Base-by-base conservation (phyloP, 805 yeast species). In the Torulaspora quercuum region DNA sequence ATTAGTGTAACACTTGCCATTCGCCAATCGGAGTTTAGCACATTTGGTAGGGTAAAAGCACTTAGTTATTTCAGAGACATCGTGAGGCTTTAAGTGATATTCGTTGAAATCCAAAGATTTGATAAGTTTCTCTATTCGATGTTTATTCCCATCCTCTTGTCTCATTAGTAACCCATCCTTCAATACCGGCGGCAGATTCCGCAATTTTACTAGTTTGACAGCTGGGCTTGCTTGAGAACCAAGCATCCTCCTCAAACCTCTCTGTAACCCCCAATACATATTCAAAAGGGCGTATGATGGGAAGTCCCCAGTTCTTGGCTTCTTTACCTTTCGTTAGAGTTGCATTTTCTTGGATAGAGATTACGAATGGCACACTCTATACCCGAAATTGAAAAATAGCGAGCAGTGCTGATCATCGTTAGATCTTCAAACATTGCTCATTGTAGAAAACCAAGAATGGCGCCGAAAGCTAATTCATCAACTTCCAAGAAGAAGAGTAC, bases 401-500 rank as follows among this genome's bases (percentile, higher is more conserved):
- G 12, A 19, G 29, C 32, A 18, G 22, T 29, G 23, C 19, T 11
- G 34, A 6, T 43, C 47, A 43, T 40, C 47, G 37, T 40, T 21
- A 14, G 17, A 12, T 10, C 6, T 7, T 9, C 14, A 8, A 15
- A 26, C 29, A 26, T 3, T n/a, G n/a, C n/a, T n/a, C n/a, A n/a
- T n/a, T n/a, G n/a, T n/a, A 15, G 26, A 14, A 10, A 2, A 10
- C 11, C 5, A n/a, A 21, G 6, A 20, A 58, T 56, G 63, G 52
- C 59, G 14, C 57, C 63, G 10, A 59, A 58, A 38, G 32, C 57
- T 5, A 37, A 53, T 24, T 35, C 53, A 6, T 13, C 59, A 14
- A 45, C 45, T 12, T 27, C 60, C 6, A 59, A 58, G 44, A 62
- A 61, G 46, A 55, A 57, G 36, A 20, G 50, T n/a, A 20, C 52